These are phyloP conservation scores for Colletotrichum gloeosporioides DNA, from an alignment of 2,329 filamentous ascomycete genomes.

Conservation along the genomic window DNA sequence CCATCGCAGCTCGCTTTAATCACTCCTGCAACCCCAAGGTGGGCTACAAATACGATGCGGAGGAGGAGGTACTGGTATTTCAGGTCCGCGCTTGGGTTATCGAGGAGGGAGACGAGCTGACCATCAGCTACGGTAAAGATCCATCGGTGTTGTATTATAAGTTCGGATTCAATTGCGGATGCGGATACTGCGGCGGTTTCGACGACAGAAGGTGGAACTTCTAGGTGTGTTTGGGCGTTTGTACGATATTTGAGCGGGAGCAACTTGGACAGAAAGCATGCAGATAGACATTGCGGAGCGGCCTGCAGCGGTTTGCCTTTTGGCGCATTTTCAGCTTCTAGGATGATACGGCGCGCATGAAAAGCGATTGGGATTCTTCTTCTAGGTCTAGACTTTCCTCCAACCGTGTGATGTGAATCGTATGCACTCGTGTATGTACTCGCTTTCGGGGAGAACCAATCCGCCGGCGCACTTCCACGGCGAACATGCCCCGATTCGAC, in stretches of 20 bases:
- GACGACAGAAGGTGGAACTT: neutral
- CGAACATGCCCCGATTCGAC: neutral
- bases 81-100: slow-evolving; percentile 39
- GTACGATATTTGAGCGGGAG: neutral
- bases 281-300: neutral
- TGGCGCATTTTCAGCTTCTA: neutral
- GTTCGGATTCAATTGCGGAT: slow-evolving; percentile 60
- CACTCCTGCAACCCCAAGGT: slow-evolving; percentile 56
- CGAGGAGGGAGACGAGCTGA: slow-evolving; percentile 52
- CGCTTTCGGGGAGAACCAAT: neutral
- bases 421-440: no score
- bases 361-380: neutral
- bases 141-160: slow-evolving; percentile 42
- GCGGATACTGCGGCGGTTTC: slow-evolving; percentile 46
- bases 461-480: neutral
- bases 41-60: slow-evolving; percentile 45
- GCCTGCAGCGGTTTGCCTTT: neutral
- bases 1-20: slow-evolving; percentile 62
- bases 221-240: neutral
- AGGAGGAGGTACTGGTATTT: slow-evolving; percentile 43
- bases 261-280: neutral
- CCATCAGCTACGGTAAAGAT: slow-evolving; percentile 51
- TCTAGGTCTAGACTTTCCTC: neutral
- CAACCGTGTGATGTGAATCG: neutral
- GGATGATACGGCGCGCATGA: neutral